phyloP scores from a whole-genome alignment of 768 basidiomycete genomes.

The Lentinus brumalis region DNA sequence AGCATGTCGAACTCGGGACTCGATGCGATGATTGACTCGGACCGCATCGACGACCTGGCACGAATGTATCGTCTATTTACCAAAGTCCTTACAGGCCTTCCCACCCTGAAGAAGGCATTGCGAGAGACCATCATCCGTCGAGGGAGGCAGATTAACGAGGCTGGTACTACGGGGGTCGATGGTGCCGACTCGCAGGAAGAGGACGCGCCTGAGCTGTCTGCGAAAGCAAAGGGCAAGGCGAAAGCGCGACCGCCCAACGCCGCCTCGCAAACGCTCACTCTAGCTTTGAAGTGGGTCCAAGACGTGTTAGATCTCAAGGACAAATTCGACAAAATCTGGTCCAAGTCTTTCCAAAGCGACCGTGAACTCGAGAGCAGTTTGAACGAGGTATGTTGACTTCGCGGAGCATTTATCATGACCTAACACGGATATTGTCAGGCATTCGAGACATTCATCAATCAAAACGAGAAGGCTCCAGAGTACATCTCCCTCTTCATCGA shows the following conservation, averaged over 20 bases:
- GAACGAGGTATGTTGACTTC: conserved; percentile 65
- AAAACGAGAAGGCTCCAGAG: conserved; percentile 85
- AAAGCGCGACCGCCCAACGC: conserved; percentile 41
- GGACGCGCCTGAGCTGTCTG: conserved; percentile 33
- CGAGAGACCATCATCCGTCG: conserved; percentile 71
- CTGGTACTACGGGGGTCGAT: conserved; percentile 21
- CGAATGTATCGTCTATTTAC: conserved; percentile 78
- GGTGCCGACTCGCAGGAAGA: conserved; percentile 34
- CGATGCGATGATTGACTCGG: conserved; percentile 81
- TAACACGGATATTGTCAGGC: conserved; percentile 52
- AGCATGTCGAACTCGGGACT: conserved; percentile 83
- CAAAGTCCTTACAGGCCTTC: conserved; percentile 66
- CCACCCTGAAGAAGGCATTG: conserved; percentile 63
- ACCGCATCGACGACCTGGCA: conserved; percentile 73
- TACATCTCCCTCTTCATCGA: conserved; percentile 97
- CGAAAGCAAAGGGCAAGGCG: conserved; percentile 56
- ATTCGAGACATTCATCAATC: conserved; percentile 89
- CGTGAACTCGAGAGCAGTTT: conserved; percentile 77
- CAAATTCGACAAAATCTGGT: conserved; percentile 80
- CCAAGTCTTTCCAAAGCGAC: conserved; percentile 68
- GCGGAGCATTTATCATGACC: background rate
- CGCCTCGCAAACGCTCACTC: conserved; percentile 48
- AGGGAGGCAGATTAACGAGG: conserved; percentile 75
- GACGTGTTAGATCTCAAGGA: conserved; percentile 90
- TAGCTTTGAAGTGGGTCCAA: conserved; percentile 92